Base-by-base conservation (phyloP, 768 basidiomycete genomes). In the Cytidiella melzeri region DNA sequence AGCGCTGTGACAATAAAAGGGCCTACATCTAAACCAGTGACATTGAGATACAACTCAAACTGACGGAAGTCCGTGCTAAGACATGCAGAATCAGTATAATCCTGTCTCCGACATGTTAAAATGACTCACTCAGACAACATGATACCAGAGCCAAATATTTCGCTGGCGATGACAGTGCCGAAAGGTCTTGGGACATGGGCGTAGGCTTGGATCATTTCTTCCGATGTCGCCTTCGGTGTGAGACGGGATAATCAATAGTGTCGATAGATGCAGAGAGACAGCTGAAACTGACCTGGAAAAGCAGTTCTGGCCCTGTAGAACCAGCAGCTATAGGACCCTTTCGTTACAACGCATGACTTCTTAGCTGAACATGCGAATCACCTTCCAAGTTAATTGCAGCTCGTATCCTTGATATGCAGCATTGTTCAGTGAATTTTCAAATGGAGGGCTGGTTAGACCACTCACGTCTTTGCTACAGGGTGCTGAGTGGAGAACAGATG, bases 401-500 rank as follows among this genome's bases (percentile, higher is more conserved):
- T 10, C 88, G 81, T 9, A 96, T 82, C 21, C 87, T 92, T 26
- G n/a, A n/a, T n/a, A n/a, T n/a, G n/a, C n/a, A n/a, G n/a, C n/a
- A n/a, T n/a, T n/a, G n/a, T n/a, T n/a, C n/a, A n/a, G n/a, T n/a
- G n/a, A n/a, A n/a, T n/a, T n/a, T n/a, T n/a, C n/a, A n/a, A n/a
- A n/a, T n/a, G n/a, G n/a, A n/a, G n/a, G n/a, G n/a, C n/a, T n/a
- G 45, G 5, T 30, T 4, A 28, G 23, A 12, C 13, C 21, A 71
- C 84, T 58, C 48, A 87, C 88, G 83, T 87, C 9, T 74, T 63
- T 24, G 80, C 83, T 51, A 73, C 73, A 13, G 80, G 81, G 62
- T 96, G 92, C 59, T 95, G 92, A 1, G 92, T 96, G 5, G 92
- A 84, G 65, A 85, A 98, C 3, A 96, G 72, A 67, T 98, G 94